Evolutionary conservation across 2,329 filamentous ascomycete genomes (phyloP).

Genomic region (Xylariomycetidae sp.): DNA sequence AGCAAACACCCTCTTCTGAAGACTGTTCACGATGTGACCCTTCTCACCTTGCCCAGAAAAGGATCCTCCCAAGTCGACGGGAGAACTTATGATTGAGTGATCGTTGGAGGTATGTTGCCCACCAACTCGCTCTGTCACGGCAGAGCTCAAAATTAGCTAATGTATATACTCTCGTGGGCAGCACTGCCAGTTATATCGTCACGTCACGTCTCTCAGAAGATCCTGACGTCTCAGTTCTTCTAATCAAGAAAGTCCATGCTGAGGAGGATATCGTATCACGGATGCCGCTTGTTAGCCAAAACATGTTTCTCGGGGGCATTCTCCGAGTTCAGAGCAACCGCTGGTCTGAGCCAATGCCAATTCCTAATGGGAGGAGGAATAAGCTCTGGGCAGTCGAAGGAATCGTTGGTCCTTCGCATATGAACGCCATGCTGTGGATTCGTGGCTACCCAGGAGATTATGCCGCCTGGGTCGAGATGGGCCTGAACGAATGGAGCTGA

Average conservation of each 20-base stretch:
- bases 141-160: too few species aligned
- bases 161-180: too few species aligned
- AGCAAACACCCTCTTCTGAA: too few species aligned
- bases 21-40: constrained; percentile 17
- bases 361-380: constrained; percentile 11
- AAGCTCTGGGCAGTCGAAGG: constrained; percentile 23
- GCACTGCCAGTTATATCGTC: constrained; percentile 43
- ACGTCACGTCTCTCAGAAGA: constrained; percentile 39
- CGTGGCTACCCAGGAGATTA: constrained; percentile 25
- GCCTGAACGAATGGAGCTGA: constrained; percentile 30
- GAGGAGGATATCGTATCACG: constrained; percentile 24
- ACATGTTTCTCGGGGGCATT: constrained; percentile 11
- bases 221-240: constrained; percentile 30
- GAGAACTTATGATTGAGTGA: constrained; percentile 38
- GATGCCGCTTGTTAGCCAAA: constrained; percentile 27
- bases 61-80: constrained; percentile 16
- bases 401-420: constrained; percentile 26
- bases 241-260: constrained; percentile 31
- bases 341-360: constrained; percentile 21
- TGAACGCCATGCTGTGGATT: constrained; percentile 30
- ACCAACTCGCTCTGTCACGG: constrained; percentile 13
- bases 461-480: constrained; percentile 24
- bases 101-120: constrained; percentile 32
- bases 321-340: constrained; percentile 21
- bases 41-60: constrained; percentile 22